A percentile compares a stretch with the other conserved stretches of the same genome.
Evolutionary conservation across 2,329 filamentous ascomycete genomes (phyloP).

Genomic region (Elsinoe necatrix): DNA sequence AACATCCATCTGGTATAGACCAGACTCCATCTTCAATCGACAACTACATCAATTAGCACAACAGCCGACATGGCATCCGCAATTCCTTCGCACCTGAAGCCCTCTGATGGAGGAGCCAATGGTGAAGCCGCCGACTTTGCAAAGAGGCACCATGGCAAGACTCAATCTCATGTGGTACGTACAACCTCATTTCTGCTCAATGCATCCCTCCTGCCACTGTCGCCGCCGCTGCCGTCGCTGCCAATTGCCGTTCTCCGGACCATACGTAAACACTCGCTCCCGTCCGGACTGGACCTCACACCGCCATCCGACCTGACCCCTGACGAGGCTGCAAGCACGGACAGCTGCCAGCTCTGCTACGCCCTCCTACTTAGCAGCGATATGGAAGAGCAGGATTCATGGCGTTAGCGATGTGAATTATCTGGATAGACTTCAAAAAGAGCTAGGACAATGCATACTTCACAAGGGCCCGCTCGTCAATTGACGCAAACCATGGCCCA

Average conservation of each 20-base stretch:
- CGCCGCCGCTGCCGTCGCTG: neutral
- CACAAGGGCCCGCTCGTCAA: too few species aligned
- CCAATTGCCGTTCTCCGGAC: neutral
- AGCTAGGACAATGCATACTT: neutral
- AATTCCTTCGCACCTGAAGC: slow-evolving; percentile 77
- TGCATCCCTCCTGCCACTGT: neutral
- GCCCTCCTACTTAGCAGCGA: too few species aligned
- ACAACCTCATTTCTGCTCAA: neutral
- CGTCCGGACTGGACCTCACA: neutral
- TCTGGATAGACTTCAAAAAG: neutral
- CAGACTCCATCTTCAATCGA: slow-evolving; percentile 11
- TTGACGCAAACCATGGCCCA: neutral
- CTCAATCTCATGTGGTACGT: slow-evolving; percentile 77
- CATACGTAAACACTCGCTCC: neutral
- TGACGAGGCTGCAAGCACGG: slow-evolving; percentile 1
- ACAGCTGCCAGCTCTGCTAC: neutral
- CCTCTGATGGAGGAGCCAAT: slow-evolving; percentile 36
- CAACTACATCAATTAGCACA: slow-evolving; percentile 42
- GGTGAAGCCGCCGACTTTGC: slow-evolving; percentile 38
- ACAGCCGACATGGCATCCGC: slow-evolving; percentile 63
- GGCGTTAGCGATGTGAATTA: too few species aligned
- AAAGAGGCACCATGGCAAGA: slow-evolving; percentile 72
- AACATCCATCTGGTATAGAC: slow-evolving; percentile 7
- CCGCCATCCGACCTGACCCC: neutral
- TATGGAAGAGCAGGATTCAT: too few species aligned